A percentile compares a stretch with the other conserved stretches of the same genome.
Conservation (phyloP, 257 asterid genomes). For the Salvia rosmarinus region DNA sequence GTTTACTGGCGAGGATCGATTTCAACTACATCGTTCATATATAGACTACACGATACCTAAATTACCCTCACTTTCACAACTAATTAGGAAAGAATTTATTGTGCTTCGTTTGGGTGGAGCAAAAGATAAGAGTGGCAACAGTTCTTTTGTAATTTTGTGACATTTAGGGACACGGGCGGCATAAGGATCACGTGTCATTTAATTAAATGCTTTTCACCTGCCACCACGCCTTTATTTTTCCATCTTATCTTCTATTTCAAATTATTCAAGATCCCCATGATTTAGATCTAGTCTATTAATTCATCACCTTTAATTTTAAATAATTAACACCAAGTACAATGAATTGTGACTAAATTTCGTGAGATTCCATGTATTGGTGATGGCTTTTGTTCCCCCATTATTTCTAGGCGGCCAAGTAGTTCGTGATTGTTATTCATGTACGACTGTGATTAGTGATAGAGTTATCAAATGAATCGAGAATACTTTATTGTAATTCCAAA, state of each 20-base stretch:
- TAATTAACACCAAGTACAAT: not conserved
- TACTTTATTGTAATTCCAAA: too few species aligned
- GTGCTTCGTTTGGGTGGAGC: not conserved
- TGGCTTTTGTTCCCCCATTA: constrained; percentile 10
- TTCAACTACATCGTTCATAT: not conserved
- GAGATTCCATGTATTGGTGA: constrained; percentile 18
- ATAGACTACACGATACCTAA: not conserved
- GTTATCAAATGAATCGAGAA: not conserved
- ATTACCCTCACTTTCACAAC: too few species aligned
- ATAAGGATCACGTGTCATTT: constrained; percentile 12
- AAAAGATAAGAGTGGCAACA: not conserved
- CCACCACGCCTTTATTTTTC: not conserved
- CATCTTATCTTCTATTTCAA: constrained; percentile 5
- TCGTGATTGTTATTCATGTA: not conserved
- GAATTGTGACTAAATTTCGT: not conserved
- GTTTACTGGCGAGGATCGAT: not conserved
- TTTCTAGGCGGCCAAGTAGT: not conserved
- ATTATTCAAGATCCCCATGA: not conserved
- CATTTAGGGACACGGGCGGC: not conserved
- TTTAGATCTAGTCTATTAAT: not conserved
- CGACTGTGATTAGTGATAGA: too few species aligned
- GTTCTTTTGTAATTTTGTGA: not conserved
- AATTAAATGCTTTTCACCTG: not conserved
- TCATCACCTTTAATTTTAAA: not conserved
- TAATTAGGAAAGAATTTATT: not conserved